A percentile compares a stretch with the other conserved stretches of the same genome.
Evolutionary conservation across 1,284 basidiomycete genomes (phyloP).

Genomic region (Grifola frondosa): DNA sequence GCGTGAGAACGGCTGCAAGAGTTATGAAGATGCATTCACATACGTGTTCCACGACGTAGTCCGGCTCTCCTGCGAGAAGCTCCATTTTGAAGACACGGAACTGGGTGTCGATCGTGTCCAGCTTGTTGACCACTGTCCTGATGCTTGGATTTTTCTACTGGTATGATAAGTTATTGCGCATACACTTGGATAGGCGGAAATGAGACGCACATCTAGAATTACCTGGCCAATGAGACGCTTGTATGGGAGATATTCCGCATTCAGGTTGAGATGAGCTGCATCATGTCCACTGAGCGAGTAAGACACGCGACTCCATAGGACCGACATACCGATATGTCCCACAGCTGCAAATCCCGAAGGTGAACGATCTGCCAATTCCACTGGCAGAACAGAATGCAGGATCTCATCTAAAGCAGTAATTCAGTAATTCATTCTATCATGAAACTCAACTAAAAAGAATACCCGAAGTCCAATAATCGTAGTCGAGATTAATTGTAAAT

Average conservation of each 20-base stretch:
- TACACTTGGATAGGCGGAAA: not conserved
- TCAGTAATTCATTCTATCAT: not conserved
- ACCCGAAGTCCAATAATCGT: constrained; percentile 88
- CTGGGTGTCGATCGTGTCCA: constrained; percentile 82
- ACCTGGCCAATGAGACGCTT: constrained; percentile 90
- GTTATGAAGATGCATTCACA: constrained; percentile 22
- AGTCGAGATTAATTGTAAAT: constrained; percentile 67
- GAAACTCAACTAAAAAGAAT: constrained; percentile 15
- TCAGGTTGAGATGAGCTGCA: constrained; percentile 85
- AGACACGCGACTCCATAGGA: not conserved
- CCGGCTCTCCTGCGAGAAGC: constrained; percentile 85
- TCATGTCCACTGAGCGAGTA: not conserved
- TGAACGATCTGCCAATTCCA: constrained; percentile 71
- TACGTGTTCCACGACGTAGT: constrained; percentile 86
- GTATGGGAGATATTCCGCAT: constrained; percentile 89
- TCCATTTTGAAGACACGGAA: constrained; percentile 99
- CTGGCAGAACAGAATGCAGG: constrained; percentile 75
- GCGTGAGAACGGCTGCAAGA: constrained; percentile 7
- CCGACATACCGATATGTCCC: constrained; percentile 82
- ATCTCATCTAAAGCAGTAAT: constrained; percentile 72
- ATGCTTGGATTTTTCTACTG: constrained; percentile 79
- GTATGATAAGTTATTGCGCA: not conserved
- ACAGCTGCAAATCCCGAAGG: constrained; percentile 88
- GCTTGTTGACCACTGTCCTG: constrained; percentile 94
- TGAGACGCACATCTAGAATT: constrained; percentile 76